Conservation (phyloP, 2,329 filamentous ascomycete genomes). For the Amylocarpus encephaloides region DNA sequence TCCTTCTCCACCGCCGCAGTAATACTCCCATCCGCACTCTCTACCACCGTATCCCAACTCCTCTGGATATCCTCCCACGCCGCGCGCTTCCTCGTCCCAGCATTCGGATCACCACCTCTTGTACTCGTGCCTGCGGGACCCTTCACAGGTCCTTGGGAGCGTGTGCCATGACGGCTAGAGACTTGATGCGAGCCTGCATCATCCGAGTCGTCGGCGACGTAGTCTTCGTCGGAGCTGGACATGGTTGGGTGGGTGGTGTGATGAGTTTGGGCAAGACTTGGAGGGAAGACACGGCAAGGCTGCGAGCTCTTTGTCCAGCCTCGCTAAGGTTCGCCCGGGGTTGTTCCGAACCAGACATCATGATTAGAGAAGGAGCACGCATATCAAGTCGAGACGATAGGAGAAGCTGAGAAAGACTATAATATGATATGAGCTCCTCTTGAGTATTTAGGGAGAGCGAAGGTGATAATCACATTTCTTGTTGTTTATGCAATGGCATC, state of each 20-base stretch:
- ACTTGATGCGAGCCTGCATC: slow-evolving; percentile 41
- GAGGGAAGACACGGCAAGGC: background rate
- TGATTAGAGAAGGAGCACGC: too few relatives aligned
- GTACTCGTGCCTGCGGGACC: slow-evolving; percentile 23
- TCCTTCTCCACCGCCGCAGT: slow-evolving; percentile 64
- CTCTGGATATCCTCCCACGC: slow-evolving; percentile 62
- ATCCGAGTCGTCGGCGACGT: slow-evolving; percentile 55
- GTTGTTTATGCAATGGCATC: too few relatives aligned
- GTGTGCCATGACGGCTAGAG: slow-evolving; percentile 25
- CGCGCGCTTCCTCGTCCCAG: slow-evolving; percentile 39
- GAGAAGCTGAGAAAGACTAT: too few relatives aligned
- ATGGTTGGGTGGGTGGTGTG: slow-evolving; percentile 36
- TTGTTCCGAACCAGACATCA: too few relatives aligned
- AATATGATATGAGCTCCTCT: too few relatives aligned
- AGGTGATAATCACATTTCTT: too few relatives aligned
- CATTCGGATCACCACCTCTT: slow-evolving; percentile 26
- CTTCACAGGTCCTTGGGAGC: slow-evolving; percentile 26
- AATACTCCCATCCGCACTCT: slow-evolving; percentile 73
- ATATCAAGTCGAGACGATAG: too few relatives aligned
- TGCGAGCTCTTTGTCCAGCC: background rate
- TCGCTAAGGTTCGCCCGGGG: background rate
- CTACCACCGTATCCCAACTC: slow-evolving; percentile 68
- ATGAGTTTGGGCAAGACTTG: background rate
- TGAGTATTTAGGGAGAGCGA: too few relatives aligned
- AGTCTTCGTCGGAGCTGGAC: slow-evolving; percentile 70